phyloP scores from a whole-genome alignment of 345 rosid genomes.

The Iberis pinnata region DNA sequence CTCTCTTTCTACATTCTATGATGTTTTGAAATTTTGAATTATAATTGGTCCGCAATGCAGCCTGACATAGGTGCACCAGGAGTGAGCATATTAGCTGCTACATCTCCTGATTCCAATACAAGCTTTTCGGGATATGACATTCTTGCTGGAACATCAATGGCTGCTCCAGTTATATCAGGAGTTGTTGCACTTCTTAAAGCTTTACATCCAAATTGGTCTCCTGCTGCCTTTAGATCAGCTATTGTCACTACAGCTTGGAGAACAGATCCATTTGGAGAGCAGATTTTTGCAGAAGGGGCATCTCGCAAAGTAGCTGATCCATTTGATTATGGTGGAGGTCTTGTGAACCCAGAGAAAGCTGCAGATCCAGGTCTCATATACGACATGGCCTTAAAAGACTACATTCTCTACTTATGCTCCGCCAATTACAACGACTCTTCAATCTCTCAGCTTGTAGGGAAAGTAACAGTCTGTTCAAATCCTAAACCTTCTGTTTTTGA shows the following conservation, averaged over 20 bases:
- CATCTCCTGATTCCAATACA: constrained; percentile 11
- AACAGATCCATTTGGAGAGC: constrained; percentile 35
- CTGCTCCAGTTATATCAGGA: constrained; percentile 36
- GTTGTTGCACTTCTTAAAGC: constrained; percentile 37
- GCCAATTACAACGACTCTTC: constrained; percentile 43
- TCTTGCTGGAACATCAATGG: constrained; percentile 37
- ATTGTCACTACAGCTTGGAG: constrained; percentile 43
- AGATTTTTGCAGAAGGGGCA: constrained; percentile 40
- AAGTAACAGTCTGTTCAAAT: constrained; percentile 22
- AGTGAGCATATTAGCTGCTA: constrained; percentile 36
- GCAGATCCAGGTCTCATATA: constrained; percentile 52
- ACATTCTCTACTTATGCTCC: constrained; percentile 45
- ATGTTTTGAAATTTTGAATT: too few relatives aligned
- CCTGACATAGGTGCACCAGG: constrained; percentile 45
- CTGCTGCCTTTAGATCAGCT: constrained; percentile 43
- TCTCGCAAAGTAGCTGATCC: constrained; percentile 36
- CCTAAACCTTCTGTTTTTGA: constrained; percentile 22
- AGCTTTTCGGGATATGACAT: constrained; percentile 17
- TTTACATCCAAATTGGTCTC: constrained; percentile 40
- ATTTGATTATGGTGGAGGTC: constrained; percentile 59
- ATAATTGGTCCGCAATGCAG: too few relatives aligned
- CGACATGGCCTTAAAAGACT: constrained; percentile 42
- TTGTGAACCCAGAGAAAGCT: constrained; percentile 50
- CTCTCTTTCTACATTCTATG: too few relatives aligned
- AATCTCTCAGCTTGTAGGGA: constrained; percentile 40